phyloP scores from a whole-genome alignment of 2,329 filamentous ascomycete species.

The Cytospora leucostoma region DNA sequence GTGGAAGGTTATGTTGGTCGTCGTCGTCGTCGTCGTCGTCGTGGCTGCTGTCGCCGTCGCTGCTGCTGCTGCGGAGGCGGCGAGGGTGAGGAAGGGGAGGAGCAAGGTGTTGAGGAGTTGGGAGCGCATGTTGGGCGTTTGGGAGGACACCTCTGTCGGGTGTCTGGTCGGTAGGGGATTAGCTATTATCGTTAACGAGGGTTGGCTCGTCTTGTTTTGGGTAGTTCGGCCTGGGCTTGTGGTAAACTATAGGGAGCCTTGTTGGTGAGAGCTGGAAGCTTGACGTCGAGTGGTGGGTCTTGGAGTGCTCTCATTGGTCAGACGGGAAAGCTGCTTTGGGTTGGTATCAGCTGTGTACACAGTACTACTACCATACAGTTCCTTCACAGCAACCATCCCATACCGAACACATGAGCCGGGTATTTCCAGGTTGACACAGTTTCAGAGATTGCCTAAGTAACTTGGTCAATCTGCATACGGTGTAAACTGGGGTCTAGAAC shows the following conservation, averaged over 20 bases:
- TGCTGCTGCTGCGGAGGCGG: slow-evolving; percentile 38
- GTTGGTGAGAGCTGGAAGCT: background rate
- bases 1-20: slow-evolving; percentile 49
- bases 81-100: slow-evolving; percentile 41
- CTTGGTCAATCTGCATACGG: no score
- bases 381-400: no score
- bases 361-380: background rate
- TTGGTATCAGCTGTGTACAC: background rate
- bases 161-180: slow-evolving; percentile 1
- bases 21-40: slow-evolving; percentile 24
- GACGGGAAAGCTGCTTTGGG: background rate
- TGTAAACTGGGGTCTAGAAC: no score
- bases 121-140: slow-evolving; percentile 23
- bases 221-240: background rate
- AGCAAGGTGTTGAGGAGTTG: slow-evolving; percentile 34
- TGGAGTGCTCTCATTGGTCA: background rate
- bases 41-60: slow-evolving; percentile 28
- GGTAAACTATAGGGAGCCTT: background rate
- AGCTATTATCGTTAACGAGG: background rate
- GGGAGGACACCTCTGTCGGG: background rate
- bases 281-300: background rate
- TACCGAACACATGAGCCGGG: no score
- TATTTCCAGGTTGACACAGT: no score
- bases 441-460: no score
- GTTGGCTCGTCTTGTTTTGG: no score